A percentile compares a stretch with the other conserved stretches of the same genome.
Evolutionary conservation across 805 yeast species (phyloP).

Genomic region (Saccharomycopsis lassenensis): DNA sequence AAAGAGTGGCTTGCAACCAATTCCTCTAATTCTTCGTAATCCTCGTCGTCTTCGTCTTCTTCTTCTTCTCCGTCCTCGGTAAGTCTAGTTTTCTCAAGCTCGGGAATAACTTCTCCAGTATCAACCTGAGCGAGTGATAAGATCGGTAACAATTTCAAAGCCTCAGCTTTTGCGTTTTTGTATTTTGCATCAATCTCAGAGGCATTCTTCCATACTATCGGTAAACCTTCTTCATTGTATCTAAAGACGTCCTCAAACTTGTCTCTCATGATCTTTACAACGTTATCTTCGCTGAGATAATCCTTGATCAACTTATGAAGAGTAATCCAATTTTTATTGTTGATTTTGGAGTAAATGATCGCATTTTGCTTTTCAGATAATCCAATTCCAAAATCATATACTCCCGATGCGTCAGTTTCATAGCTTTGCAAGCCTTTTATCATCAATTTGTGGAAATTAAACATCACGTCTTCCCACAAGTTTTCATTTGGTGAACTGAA

Average conservation of each 20-base stretch:
- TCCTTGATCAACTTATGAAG: constrained; percentile 51
- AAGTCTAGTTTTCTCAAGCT: constrained; percentile 30
- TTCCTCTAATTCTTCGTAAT: constrained; percentile 21
- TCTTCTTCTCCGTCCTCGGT: constrained; percentile 33
- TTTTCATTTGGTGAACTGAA: constrained; percentile 38
- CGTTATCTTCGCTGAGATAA: constrained; percentile 52
- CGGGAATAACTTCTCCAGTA: constrained; percentile 51
- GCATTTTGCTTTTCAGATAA: constrained; percentile 33
- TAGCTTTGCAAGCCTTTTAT: constrained; percentile 25
- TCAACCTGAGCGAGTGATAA: constrained; percentile 45
- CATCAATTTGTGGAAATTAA: constrained; percentile 31
- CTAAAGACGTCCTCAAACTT: constrained; percentile 74
- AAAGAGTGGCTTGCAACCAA: too few species aligned
- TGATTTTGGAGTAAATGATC: constrained; percentile 32
- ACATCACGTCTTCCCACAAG: constrained; percentile 52
- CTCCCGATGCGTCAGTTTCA: not conserved
- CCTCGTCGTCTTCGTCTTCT: constrained; percentile 20
- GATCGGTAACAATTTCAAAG: constrained; percentile 49
- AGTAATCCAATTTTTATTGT: constrained; percentile 51
- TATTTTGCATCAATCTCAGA: constrained; percentile 62
- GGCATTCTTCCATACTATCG: constrained; percentile 67
- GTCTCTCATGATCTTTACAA: constrained; percentile 58
- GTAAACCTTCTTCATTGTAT: constrained; percentile 74
- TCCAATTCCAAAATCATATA: constrained; percentile 60
- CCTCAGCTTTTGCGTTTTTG: constrained; percentile 43